A percentile compares a stretch with the other conserved stretches of the same genome.
phyloP scores from a whole-genome alignment of 2,329 filamentous ascomycete species.

The Graphiopsis chlorocephala region DNA sequence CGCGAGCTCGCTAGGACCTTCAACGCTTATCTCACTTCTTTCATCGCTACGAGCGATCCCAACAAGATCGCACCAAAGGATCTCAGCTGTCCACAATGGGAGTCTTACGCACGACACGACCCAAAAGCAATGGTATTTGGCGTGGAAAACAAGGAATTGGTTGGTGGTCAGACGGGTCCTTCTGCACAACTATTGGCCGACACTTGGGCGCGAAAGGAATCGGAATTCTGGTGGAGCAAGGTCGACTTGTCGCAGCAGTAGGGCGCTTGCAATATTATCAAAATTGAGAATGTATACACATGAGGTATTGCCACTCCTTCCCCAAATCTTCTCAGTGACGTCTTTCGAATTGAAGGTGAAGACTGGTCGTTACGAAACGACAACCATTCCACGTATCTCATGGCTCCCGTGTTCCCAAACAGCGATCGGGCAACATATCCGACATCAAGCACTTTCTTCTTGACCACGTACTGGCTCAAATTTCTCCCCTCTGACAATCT shows the following conservation, averaged over 20 bases:
- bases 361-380: not conserved
- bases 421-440: not conserved
- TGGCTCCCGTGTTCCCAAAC: not conserved
- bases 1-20: constrained; percentile 31
- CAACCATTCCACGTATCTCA: not conserved
- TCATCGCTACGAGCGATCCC: constrained; percentile 34
- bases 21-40: constrained; percentile 34
- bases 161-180: constrained; percentile 40
- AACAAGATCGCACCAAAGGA: constrained; percentile 28
- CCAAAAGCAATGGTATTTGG: constrained; percentile 54
- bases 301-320: not conserved
- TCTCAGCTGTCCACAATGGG: constrained; percentile 27
- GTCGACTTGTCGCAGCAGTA: constrained; percentile 36
- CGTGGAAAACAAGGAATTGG: constrained; percentile 56
- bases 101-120: constrained; percentile 20
- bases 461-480: constrained; percentile 3
- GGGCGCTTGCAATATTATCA: not conserved
- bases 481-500: not conserved
- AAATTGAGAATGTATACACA: not conserved
- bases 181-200: constrained; percentile 46
- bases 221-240: constrained; percentile 61
- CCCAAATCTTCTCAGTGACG: not conserved
- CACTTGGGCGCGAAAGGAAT: constrained; percentile 49
- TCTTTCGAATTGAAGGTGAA: not conserved
- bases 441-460: not conserved